phyloP scores from a whole-genome alignment of 305 asterid species.

The Fraxinus nigra region DNA sequence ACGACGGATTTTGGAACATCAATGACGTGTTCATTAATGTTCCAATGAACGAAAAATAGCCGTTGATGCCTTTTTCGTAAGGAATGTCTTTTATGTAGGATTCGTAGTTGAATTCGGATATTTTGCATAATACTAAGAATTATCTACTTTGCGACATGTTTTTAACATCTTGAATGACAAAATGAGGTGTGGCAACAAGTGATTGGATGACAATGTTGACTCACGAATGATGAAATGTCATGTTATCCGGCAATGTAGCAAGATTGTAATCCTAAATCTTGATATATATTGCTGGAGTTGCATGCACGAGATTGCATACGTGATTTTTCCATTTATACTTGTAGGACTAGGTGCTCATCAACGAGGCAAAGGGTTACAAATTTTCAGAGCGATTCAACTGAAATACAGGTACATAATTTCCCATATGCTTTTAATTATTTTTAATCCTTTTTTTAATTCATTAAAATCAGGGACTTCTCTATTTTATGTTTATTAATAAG shows the following conservation, averaged over 20 bases:
- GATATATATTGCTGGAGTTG: not conserved
- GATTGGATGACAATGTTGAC: no score
- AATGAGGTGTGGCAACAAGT: no score
- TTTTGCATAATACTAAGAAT: not conserved
- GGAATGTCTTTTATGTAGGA: not conserved
- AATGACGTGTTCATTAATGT: not conserved
- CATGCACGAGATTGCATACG: not conserved
- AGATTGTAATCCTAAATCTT: not conserved
- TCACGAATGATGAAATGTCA: no score
- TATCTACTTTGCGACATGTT: no score
- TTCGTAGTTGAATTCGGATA: not conserved
- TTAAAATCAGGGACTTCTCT: not conserved
- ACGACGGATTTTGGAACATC: not conserved
- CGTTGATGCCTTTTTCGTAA: not conserved
- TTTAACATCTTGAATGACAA: no score
- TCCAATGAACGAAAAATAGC: not conserved
- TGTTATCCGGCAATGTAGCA: no score
- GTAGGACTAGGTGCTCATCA: not conserved
- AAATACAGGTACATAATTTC: slow-evolving; percentile 5
- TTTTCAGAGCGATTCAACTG: slow-evolving; percentile 12
- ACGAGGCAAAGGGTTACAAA: not conserved
- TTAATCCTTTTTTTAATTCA: not conserved
- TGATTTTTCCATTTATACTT: not conserved
- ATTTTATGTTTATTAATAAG: not conserved
- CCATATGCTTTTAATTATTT: not conserved